phyloP scores from a whole-genome alignment of 129 eudicot genomes.

The Saposhnikovia divaricata region DNA sequence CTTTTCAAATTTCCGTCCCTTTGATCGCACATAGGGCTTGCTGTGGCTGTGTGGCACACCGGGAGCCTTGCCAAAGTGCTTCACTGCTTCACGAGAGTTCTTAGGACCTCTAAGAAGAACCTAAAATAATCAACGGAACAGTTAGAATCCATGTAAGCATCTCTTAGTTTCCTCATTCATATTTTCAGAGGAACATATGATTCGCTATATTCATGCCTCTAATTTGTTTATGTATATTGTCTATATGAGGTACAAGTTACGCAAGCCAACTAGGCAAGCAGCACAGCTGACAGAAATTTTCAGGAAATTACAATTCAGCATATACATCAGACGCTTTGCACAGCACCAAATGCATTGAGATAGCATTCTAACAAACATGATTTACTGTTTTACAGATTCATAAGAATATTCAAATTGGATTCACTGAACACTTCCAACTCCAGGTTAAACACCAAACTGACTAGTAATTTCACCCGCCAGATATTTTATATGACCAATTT shows the following conservation, averaged over 20 bases:
- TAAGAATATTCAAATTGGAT: too few species aligned
- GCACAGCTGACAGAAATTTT: neutral
- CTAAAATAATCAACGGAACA: conserved; percentile 14
- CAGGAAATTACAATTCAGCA: neutral
- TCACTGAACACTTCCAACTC: neutral
- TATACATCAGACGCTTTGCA: neutral
- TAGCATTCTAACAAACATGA: neutral
- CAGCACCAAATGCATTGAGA: neutral
- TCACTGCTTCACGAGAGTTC: conserved; percentile 76
- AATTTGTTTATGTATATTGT: too few species aligned
- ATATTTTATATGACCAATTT: neutral
- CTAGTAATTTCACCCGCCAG: neutral
- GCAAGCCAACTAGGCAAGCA: neutral
- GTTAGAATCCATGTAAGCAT: neutral
- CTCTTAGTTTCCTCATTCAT: neutral
- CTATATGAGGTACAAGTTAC: neutral
- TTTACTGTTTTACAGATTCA: too few species aligned
- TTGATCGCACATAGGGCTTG: conserved; percentile 80
- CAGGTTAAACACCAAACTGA: neutral
- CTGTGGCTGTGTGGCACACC: conserved; percentile 97
- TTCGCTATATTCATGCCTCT: neutral
- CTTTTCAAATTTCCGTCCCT: conserved; percentile 78
- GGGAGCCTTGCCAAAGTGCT: conserved; percentile 88
- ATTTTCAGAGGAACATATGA: neutral
- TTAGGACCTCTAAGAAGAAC: conserved; percentile 76